Base-by-base conservation (phyloP, 2,329 filamentous ascomycete species). In the Xylariomycetidae sp. region DNA sequence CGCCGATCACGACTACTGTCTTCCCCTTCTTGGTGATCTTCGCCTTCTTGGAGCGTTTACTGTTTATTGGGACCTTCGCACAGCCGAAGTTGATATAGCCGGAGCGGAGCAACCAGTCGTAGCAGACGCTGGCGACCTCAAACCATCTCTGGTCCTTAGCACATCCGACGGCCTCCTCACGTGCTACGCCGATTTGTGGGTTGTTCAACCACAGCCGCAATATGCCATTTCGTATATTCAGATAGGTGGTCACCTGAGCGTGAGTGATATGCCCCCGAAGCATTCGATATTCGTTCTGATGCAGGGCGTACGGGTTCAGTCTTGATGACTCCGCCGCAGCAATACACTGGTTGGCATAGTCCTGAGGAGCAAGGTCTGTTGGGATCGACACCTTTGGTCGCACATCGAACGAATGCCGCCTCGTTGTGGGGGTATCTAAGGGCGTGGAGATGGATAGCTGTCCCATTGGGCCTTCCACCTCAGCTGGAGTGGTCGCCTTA, bases 31-130 rank as follows among this genome's bases (percentile, higher is more conserved):
- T 65, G 58, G 53, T 63, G 66, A 55, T 58, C 49, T 46, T 67
- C 45, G 47, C 54, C 54, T 55, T 70, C 51, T 46, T 59, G 55
- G 41, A 49, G 43, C 48, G 59, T 45, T 53, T 64, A 53, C 56
- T 61, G 15, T 59, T 67, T 28, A 63, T 57, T 22, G 77, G 75
- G n/a, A 88, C 65, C 51, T 88, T 78, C 3, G 92, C 74, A 57
- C 92, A 97, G 12, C 94, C 92, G 57, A 88, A 96, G 59, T 98
- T 98, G 66, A 98, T 94, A 58, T 94, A 95, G 14, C 92, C 92
- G 45, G 85, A 80, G 40, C 90, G 82, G 36, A 89, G 71, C 13
- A 98, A 75, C 90, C 90, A 98, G 58, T 94, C 81, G 55, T 92
- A 94, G 45, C 88, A 92, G 36, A 96, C 74, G 44, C 80, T 86